These are phyloP conservation scores for Achaetomium macrosporum DNA, from an alignment of 2,329 filamentous ascomycete genomes.

Conservation along the genomic window DNA sequence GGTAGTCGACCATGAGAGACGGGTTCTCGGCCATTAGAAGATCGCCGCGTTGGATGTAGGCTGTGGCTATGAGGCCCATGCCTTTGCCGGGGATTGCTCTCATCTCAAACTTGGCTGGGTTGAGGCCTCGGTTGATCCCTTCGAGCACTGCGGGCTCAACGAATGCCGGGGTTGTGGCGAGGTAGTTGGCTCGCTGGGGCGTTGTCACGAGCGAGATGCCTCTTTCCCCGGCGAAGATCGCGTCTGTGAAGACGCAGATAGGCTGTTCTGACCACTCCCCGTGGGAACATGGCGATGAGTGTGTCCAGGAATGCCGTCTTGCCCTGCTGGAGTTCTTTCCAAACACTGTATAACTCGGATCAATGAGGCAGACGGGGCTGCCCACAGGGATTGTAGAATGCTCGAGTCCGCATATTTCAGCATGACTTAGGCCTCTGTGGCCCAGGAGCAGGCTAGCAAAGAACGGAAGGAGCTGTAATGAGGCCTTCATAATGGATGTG, in stretches of 20 bases:
- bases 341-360: neutral
- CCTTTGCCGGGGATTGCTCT: conserved; percentile 35
- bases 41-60: conserved; percentile 32
- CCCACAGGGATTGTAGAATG: conserved; percentile 1
- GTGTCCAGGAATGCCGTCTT: conserved; percentile 23
- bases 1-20: conserved; percentile 37
- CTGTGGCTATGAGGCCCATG: conserved; percentile 33
- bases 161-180: conserved; percentile 29
- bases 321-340: neutral
- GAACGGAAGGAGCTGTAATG: conserved; percentile 1
- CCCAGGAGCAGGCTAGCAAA: conserved; percentile 6
- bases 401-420: conserved; percentile 5
- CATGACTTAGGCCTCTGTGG: conserved; percentile 7
- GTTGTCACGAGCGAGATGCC: conserved; percentile 37
- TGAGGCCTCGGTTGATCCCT: conserved; percentile 27
- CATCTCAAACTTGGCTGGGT: conserved; percentile 30
- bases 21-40: conserved; percentile 35
- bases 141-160: conserved; percentile 21
- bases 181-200: conserved; percentile 27
- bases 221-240: conserved; percentile 31
- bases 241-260: conserved; percentile 34
- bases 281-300: conserved; percentile 26
- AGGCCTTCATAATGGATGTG: conserved; percentile 7
- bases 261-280: conserved; percentile 17
- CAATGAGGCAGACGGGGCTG: conserved; percentile 8